phyloP scores from a whole-genome alignment of 305 asterid species.

The Ilex paraguariensis region DNA sequence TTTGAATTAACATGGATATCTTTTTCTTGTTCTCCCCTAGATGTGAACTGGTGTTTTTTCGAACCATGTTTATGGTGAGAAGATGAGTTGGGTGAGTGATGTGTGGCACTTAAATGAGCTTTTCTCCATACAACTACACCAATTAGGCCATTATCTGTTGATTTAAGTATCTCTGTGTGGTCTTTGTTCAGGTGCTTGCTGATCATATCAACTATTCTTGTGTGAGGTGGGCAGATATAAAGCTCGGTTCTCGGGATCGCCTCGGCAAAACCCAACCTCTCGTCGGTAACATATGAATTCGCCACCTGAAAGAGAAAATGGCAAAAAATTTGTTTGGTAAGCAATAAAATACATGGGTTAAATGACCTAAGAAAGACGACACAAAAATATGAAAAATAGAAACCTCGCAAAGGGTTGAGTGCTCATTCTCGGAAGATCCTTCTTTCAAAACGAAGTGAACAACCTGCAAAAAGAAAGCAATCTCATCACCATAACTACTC shows the following conservation, averaged over 20 bases:
- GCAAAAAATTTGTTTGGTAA: neutral
- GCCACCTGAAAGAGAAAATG: constrained; percentile 47
- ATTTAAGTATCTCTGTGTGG: constrained; percentile 28
- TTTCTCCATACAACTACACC: constrained; percentile 98
- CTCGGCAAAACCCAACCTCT: constrained; percentile 87
- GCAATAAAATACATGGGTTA: neutral
- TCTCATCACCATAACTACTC: neutral
- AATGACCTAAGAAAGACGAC: neutral
- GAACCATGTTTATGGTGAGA: constrained; percentile 17
- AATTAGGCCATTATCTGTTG: constrained; percentile 60
- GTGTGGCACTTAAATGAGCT: constrained; percentile 57
- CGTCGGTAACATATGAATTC: constrained; percentile 58
- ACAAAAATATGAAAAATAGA: neutral
- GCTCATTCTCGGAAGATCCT: constrained; percentile 41
- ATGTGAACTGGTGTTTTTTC: neutral
- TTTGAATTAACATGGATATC: neutral
- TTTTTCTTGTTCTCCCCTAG: constrained; percentile 6
- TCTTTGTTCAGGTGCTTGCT: constrained; percentile 51
- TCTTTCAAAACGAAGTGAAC: constrained; percentile 63
- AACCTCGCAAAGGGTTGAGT: constrained; percentile 64
- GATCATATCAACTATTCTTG: constrained; percentile 47
- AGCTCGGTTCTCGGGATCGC: constrained; percentile 78
- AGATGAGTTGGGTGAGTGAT: constrained; percentile 68
- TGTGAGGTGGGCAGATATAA: constrained; percentile 71
- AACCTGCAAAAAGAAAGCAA: constrained; percentile 48